Evolutionary conservation across 176 grass and related monocot species (phyloP), one percentile per base, ranked within the genome.

Genomic region (Chrysopogon serrulatus): DNA sequence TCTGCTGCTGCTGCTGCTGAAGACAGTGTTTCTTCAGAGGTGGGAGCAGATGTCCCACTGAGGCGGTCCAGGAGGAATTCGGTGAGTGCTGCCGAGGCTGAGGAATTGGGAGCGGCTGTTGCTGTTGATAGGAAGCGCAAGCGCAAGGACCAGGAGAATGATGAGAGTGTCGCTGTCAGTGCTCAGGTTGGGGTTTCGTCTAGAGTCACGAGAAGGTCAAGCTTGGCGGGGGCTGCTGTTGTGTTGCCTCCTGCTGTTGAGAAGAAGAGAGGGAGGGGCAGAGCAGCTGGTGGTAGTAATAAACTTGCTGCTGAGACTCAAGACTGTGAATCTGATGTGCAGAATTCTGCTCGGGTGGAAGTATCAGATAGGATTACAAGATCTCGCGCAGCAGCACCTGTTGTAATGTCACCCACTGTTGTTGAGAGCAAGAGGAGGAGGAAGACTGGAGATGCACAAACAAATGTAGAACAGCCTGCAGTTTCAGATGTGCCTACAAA

Each of bases 171-270:
- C 8, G 42, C 45, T 82, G 21, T 36, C 23, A 59, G 68, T 76
- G 39, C 17, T 31, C 66, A 69, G 18, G 67, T 10, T 54, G 79
- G 26, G 27, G 79, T 23, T 62, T 60, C 68, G 42, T 4, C 49
- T 60, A 90, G 77, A 75, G 87, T 74, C 24, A 85, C 48, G 1
- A 83, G 82, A 60, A 82, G 85, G 61, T 74, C 73, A 1, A 71
- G 59, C 12, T 76, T 81, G 42, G 32, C 19, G 0, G 41, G 4
- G 5, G 39, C 41, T 7, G 17, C 43, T n/a, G 43, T 28, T 37
- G 15, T 71, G 49, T 40, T 14, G 49, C 68, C 79, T 48, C 64
- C 68, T 77, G 44, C 60, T 76, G 51, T 79, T 49, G 79, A 79
- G 60, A 83, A 79, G 40, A 86, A 83, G 72, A 65, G 45, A 66